Evolutionary conservation across 305 asterid species (phyloP), one percentile per base, ranked within the genome.

Genomic region (Ajuga reptans): DNA sequence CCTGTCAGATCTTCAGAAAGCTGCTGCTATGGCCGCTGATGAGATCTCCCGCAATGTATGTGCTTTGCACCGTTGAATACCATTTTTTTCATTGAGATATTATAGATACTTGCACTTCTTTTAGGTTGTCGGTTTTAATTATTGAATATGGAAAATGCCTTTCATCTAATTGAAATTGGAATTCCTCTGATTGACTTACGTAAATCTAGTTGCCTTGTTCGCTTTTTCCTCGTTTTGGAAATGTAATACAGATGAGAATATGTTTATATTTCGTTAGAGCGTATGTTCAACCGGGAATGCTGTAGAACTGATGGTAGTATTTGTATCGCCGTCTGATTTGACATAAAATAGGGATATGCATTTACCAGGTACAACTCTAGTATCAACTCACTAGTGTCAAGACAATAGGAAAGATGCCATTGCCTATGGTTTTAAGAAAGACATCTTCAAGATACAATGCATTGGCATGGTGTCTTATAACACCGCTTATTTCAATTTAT

Each of bases 1-100:
- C 69, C 72, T 85, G 15, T 77, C 90, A 56, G 89, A 86, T 84
- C 86, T 86, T 65, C 89, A 82, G 73, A 84, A 84, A 67, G 89
- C 87, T 59, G 88, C 88, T 47, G 65, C 83, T 36, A 75, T 71
- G 47, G 90, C 84, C 59, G 87, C 89, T 43, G 91, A 80, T 73
- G 91, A 86, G 83, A 86, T 82, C 77, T 84, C 91, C 51, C 91
- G 88, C 73, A 81, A 79, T 77, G 88, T 84, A 77, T 47, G 42
- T 53, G 17, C 47, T 51, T 69, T 69, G 18, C 15, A 9, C 27
- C 61, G 42, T 51, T 58, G 53, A 60, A 4, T 56, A 55, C 58
- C 43, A 12, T 8, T 65, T 1, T 39, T 71, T 37, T 47, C 47
- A 15, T 53, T 21, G 39, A 27, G 49, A 36, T 59, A 61, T 39